A percentile compares a stretch with the other conserved stretches of the same genome.
Evolutionary conservation across 1,284 basidiomycete genomes (phyloP).

Genomic region (Sanguinoderma infundibulare): DNA sequence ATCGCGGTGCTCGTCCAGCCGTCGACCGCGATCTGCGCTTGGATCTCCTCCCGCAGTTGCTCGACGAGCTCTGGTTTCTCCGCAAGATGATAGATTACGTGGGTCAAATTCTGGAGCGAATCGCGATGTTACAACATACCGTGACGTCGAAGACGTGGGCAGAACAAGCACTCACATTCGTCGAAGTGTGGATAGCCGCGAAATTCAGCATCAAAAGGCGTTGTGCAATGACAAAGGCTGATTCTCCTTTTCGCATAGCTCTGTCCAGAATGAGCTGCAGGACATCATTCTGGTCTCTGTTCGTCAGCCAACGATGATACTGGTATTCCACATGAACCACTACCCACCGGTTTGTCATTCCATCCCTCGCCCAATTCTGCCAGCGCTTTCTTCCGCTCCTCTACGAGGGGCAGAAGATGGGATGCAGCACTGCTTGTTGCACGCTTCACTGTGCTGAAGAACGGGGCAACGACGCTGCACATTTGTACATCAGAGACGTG

Average conservation of each 20-base stretch:
- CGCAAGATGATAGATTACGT: constrained; percentile 46
- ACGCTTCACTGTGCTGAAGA: not conserved
- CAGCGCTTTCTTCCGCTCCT: not conserved
- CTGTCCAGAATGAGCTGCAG: constrained; percentile 49
- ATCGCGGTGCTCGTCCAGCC: constrained; percentile 52
- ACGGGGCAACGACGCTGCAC: not conserved
- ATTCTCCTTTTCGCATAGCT: constrained; percentile 33
- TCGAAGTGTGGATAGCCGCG: constrained; percentile 44
- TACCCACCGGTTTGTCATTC: not conserved
- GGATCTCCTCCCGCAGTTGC: constrained; percentile 51
- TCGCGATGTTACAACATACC: not conserved
- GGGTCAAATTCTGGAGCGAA: constrained; percentile 37
- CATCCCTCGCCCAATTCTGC: not conserved
- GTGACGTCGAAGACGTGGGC: not conserved
- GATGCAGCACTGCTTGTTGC: not conserved
- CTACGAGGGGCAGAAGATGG: not conserved
- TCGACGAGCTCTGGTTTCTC: constrained; percentile 43
- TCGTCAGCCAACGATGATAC: not conserved
- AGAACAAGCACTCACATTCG: constrained; percentile 35
- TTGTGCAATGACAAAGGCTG: constrained; percentile 37
- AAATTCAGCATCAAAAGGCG: constrained; percentile 50
- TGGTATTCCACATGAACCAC: not conserved
- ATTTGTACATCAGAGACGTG: not conserved
- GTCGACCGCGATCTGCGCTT: constrained; percentile 37
- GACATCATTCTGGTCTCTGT: constrained; percentile 41